A percentile compares a stretch with the other conserved stretches of the same genome.
phyloP scores from a whole-genome alignment of 2,329 filamentous ascomycete species.

The Pseudogymnoascus sp. region DNA sequence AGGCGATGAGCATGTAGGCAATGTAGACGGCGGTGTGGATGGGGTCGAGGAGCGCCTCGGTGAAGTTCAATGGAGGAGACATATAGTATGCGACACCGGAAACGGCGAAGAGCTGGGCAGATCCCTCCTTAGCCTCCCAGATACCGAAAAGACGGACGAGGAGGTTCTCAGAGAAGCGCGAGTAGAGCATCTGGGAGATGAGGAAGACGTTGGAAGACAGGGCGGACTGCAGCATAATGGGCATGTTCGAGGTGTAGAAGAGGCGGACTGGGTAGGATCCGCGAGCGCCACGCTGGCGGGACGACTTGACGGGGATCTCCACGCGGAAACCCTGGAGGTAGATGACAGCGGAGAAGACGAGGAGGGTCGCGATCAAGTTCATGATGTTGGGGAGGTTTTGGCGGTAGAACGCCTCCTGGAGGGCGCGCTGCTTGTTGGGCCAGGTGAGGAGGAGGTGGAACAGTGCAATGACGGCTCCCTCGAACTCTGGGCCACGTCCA shows the following conservation, averaged over 20 bases:
- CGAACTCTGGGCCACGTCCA: slow-evolving; percentile 95
- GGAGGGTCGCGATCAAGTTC: slow-evolving; percentile 89
- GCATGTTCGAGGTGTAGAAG: slow-evolving; percentile 99
- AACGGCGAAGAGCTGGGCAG: slow-evolving; percentile 85
- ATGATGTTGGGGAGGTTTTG: slow-evolving; percentile 99
- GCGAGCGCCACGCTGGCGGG: slow-evolving; percentile 95
- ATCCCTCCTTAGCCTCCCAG: slow-evolving; percentile 96
- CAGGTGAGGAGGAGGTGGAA: slow-evolving; percentile 98
- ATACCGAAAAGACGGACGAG: slow-evolving; percentile 95
- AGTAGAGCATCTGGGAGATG: slow-evolving; percentile 98
- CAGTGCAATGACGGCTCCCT: slow-evolving; percentile 94
- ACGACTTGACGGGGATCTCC: slow-evolving; percentile 99
- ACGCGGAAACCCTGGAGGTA: slow-evolving; percentile 99
- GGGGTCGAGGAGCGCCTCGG: slow-evolving; percentile 90
- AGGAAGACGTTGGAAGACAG: slow-evolving; percentile 99
- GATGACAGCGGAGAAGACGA: slow-evolving; percentile 95
- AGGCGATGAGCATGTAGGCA: slow-evolving; percentile 94
- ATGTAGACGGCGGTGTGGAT: slow-evolving; percentile 96
- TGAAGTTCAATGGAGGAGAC: slow-evolving; percentile 96
- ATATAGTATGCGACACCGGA: slow-evolving; percentile 99
- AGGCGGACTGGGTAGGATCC: slow-evolving; percentile 97
- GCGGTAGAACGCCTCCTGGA: slow-evolving; percentile 97
- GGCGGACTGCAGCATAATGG: slow-evolving; percentile 99
- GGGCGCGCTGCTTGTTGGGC: slow-evolving; percentile 98
- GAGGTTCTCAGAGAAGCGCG: slow-evolving; percentile 97